These are phyloP conservation scores for Euphorbia schlechtendalii DNA, from an alignment of 441 rosid species.

Conservation along the genomic window DNA sequence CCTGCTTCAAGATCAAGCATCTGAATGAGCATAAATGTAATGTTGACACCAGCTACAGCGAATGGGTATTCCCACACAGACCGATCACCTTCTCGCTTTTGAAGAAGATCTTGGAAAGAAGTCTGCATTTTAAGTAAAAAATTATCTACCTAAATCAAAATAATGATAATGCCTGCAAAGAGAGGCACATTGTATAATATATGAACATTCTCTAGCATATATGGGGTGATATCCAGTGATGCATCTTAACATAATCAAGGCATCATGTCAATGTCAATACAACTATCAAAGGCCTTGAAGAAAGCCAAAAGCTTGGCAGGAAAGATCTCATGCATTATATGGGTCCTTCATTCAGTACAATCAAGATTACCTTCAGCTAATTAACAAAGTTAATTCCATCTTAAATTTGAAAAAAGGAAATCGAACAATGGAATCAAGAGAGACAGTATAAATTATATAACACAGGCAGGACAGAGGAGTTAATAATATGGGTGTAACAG, in stretches of 20 bases:
- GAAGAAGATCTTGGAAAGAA: conserved; percentile 78
- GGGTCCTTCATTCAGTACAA: background rate
- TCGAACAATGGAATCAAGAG: background rate
- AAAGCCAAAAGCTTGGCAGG: background rate
- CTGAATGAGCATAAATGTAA: conserved; percentile 91
- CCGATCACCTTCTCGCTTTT: conserved; percentile 76
- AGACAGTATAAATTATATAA: background rate
- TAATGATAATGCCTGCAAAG: background rate
- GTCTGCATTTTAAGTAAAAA: conserved; percentile 37
- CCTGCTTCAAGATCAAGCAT: conserved; percentile 99
- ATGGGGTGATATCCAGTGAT: background rate
- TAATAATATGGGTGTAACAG: background rate
- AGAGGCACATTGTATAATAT: background rate
- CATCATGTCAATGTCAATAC: background rate
- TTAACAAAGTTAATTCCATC: background rate
- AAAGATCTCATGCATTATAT: background rate
- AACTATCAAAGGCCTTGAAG: background rate
- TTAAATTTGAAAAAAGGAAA: background rate
- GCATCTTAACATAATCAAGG: background rate
- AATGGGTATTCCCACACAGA: conserved; percentile 96
- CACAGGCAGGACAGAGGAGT: background rate
- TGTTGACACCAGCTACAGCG: conserved; percentile 92
- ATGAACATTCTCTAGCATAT: background rate
- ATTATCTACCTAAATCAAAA: background rate
- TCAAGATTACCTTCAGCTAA: background rate